phyloP scores from a whole-genome alignment of 371 early-diverging fungal species.

The Batrachochytrium dendrobatidis region DNA sequence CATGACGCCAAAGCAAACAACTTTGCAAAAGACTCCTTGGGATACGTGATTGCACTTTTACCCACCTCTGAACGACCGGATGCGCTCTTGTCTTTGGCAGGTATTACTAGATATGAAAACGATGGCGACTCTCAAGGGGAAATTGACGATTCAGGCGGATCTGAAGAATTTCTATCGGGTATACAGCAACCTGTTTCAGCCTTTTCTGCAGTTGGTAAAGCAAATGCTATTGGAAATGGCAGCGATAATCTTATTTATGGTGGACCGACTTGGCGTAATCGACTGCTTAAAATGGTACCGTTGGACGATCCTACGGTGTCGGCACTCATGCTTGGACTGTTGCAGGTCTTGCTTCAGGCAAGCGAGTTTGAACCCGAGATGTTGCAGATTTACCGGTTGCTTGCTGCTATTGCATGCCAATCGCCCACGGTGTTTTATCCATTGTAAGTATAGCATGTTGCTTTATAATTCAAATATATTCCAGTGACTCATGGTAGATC shows the following conservation, averaged over 20 bases:
- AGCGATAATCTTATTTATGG: slow-evolving; percentile 1
- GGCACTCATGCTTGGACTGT: background rate
- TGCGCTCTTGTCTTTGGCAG: slow-evolving; percentile 45
- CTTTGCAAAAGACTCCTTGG: slow-evolving; percentile 59
- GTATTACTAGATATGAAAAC: slow-evolving; percentile 6
- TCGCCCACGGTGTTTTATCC: slow-evolving; percentile 68
- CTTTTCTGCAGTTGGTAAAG: background rate
- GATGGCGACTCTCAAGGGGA: no score
- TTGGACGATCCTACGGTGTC: slow-evolving; percentile 1
- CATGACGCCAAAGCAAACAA: no score
- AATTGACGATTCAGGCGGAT: no score
- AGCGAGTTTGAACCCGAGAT: slow-evolving; percentile 74
- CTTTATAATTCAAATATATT: no score
- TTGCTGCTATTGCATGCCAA: slow-evolving; percentile 70
- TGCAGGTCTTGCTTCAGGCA: slow-evolving; percentile 6
- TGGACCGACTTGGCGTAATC: slow-evolving; percentile 5
- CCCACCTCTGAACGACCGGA: slow-evolving; percentile 59
- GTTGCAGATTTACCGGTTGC: slow-evolving; percentile 71
- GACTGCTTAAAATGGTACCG: slow-evolving; percentile 9
- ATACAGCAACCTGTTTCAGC: slow-evolving; percentile 5
- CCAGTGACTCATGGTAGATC: no score
- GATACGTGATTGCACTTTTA: slow-evolving; percentile 67
- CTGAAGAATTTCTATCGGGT: slow-evolving; percentile 14
- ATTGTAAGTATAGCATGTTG: slow-evolving; percentile 50
- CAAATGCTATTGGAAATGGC: background rate